These are phyloP conservation scores for Berberis vulgaris DNA, from an alignment of 164 flowering plant genomes.

Conservation along the genomic window DNA sequence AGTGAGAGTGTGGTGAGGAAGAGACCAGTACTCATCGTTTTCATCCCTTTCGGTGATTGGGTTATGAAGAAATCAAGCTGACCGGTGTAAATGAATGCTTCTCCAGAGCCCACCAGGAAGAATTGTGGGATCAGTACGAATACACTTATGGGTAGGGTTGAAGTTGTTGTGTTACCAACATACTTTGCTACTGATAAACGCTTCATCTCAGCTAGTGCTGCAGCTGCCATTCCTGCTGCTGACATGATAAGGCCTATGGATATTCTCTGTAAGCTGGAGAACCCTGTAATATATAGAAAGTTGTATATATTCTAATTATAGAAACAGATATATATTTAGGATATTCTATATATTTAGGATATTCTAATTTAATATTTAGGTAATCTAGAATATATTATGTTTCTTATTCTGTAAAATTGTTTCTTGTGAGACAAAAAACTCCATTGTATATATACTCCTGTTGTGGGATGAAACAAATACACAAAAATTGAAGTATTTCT, in stretches of 20 bases:
- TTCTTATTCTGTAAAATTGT: too few relatives aligned
- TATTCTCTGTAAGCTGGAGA: conserved; percentile 68
- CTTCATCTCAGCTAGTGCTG: conserved; percentile 59
- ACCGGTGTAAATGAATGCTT: conserved; percentile 95
- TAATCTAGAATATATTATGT: too few relatives aligned
- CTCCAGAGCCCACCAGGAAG: conserved; percentile 82
- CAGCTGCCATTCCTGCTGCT: conserved; percentile 66
- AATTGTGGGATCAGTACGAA: conserved; percentile 84
- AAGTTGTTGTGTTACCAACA: conserved; percentile 2
- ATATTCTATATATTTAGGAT: too few relatives aligned
- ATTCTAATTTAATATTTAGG: too few relatives aligned
- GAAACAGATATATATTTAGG: too few relatives aligned
- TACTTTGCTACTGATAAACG: conserved; percentile 55
- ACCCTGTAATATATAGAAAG: conserved; percentile 32
- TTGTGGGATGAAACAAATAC: too few relatives aligned
- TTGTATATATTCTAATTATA: too few relatives aligned
- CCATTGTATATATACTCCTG: too few relatives aligned
- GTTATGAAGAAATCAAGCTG: conserved; percentile 98
- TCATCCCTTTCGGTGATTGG: conserved; percentile 90
- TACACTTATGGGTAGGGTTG: conserved; percentile 54
- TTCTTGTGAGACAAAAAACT: too few relatives aligned
- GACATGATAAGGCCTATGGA: conserved; percentile 67
- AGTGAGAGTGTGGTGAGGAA: conserved; percentile 84
- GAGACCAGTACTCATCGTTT: conserved; percentile 96
- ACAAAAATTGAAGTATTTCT: too few relatives aligned